Evolutionary conservation across 2,329 filamentous ascomycete genomes (phyloP).

Genomic region (Talaromyces sp.): DNA sequence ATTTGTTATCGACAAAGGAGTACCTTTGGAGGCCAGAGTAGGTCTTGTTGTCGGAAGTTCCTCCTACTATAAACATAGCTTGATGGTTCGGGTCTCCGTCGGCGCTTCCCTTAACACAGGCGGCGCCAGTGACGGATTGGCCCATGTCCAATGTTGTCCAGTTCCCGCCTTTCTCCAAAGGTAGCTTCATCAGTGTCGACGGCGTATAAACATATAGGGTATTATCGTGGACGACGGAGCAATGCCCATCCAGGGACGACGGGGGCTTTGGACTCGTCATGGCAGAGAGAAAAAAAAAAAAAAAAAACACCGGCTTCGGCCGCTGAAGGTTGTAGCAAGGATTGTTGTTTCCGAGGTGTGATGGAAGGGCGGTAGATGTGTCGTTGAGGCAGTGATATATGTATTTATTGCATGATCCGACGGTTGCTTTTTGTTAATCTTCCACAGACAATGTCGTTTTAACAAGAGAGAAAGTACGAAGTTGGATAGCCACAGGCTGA

Average conservation of each 20-base stretch:
- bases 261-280: slow-evolving; percentile 72
- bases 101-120: slow-evolving; percentile 67
- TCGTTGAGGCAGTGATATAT: neutral
- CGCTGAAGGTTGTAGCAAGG: neutral
- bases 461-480: neutral
- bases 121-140: slow-evolving; percentile 65
- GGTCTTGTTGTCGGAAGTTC: slow-evolving; percentile 50
- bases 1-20: slow-evolving; percentile 51
- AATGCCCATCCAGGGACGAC: slow-evolving; percentile 67
- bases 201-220: slow-evolving; percentile 79
- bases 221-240: slow-evolving; percentile 73
- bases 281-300: too few relatives aligned
- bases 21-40: slow-evolving; percentile 74
- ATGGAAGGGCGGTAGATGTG: neutral
- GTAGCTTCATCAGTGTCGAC: slow-evolving; percentile 68
- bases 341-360: neutral
- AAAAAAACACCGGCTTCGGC: neutral
- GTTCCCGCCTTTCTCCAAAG: slow-evolving; percentile 60
- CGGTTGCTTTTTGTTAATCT: neutral
- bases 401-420: slow-evolving; percentile 8
- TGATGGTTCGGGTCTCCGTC: slow-evolving; percentile 52
- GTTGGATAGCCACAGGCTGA: too few relatives aligned
- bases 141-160: slow-evolving; percentile 66
- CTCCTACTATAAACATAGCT: slow-evolving; percentile 77
- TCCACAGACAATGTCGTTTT: neutral